Percentiles rank a stretch among this genome's conserved stretches.
phyloP scores from a whole-genome alignment of 2,329 filamentous ascomycete genomes.

The Aspergillus sp. region DNA sequence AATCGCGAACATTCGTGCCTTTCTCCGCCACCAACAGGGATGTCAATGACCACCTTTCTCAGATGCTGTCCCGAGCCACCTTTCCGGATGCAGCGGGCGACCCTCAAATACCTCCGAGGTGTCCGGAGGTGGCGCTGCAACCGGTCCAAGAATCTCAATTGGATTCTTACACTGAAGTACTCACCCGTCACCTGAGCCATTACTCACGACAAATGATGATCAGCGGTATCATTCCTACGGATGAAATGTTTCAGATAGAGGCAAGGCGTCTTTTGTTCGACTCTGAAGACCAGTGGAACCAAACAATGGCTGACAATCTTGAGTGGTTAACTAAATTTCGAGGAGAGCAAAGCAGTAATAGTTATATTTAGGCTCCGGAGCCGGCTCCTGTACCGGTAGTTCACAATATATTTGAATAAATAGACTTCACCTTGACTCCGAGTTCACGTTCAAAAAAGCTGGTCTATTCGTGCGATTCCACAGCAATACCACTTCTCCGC shows the following conservation, averaged over 20 bases:
- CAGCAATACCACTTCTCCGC: too few species aligned
- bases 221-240: conserved; percentile 30
- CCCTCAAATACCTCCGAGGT: not conserved
- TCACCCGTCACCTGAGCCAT: conserved; percentile 10
- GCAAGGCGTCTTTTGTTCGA: conserved; percentile 41
- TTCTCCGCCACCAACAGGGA: conserved; percentile 10
- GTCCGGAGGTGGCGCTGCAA: conserved; percentile 1
- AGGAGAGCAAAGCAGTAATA: too few species aligned
- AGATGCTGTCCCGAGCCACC: conserved; percentile 6
- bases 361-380: too few species aligned
- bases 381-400: too few species aligned
- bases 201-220: conserved; percentile 11
- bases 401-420: too few species aligned
- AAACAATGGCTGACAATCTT: conserved; percentile 21
- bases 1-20: conserved; percentile 9
- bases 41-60: conserved; percentile 8
- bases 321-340: conserved; percentile 15
- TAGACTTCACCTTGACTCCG: too few species aligned
- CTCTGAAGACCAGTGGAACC: conserved; percentile 41
- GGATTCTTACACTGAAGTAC: conserved; percentile 8
- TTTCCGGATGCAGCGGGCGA: not conserved
- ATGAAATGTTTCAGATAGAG: conserved; percentile 41
- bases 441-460: too few species aligned
- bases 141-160: conserved; percentile 2
- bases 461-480: too few species aligned